Conservation (phyloP, 176 grass and related monocot genomes). For the Poa pratensis region DNA sequence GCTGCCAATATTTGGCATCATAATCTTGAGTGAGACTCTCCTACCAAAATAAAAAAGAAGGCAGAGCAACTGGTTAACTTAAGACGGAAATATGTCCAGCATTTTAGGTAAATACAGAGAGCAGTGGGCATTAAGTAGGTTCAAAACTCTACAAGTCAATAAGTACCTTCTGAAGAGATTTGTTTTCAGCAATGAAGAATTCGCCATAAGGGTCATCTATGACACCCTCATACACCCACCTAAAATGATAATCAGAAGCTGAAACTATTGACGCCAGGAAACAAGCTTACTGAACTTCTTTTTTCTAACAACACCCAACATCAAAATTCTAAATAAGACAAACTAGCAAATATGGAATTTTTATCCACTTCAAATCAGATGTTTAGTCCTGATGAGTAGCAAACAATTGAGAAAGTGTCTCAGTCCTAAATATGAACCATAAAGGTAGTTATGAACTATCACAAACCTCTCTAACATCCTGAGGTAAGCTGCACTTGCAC, state of each 20-base stretch:
- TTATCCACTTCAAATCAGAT: conserved; percentile 21
- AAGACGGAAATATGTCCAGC: neutral
- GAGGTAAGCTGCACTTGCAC: conserved; percentile 87
- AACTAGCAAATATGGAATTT: neutral
- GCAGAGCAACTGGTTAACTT: conserved; percentile 29
- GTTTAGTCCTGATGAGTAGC: neutral
- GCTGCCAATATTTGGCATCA: conserved; percentile 95
- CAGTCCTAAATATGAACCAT: neutral
- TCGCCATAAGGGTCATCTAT: conserved; percentile 98
- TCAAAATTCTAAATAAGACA: conserved; percentile 21
- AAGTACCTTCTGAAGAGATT: conserved; percentile 88
- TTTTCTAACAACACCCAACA: neutral
- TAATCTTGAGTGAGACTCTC: conserved; percentile 95
- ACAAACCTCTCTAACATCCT: conserved; percentile 89
- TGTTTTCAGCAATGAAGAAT: conserved; percentile 99
- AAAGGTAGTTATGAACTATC: conserved; percentile 33
- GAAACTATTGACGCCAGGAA: conserved; percentile 12
- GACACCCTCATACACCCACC: conserved; percentile 98
- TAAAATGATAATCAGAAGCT: conserved; percentile 51
- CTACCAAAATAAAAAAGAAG: conserved; percentile 55
- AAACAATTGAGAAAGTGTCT: conserved; percentile 9
- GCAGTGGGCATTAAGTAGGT: conserved; percentile 21
- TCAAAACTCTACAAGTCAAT: conserved; percentile 6
- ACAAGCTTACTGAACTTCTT: conserved; percentile 1
- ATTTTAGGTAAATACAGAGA: conserved; percentile 39